A percentile compares a stretch with the other conserved stretches of the same genome.
Evolutionary conservation across 2,329 filamentous ascomycete genomes (phyloP).

Genomic region (Colletotrichum tofieldiae): DNA sequence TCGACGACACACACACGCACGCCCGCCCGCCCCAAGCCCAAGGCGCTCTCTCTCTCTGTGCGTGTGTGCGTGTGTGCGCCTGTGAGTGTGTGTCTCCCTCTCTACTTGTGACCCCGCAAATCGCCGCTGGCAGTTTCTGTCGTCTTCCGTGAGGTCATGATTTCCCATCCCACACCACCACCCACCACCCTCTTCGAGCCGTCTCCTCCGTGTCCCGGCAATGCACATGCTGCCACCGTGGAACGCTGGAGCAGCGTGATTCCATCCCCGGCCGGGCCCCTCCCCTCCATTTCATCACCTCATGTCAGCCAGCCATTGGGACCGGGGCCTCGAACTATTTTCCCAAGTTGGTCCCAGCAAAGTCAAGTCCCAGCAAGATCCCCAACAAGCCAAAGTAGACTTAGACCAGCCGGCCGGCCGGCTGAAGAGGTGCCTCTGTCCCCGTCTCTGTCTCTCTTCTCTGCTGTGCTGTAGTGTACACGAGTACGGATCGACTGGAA

Average conservation of each 20-base stretch:
- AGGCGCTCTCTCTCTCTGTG: not conserved
- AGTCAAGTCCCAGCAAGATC: not conserved
- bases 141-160: slow-evolving; percentile 28
- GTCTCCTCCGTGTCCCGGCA: slow-evolving; percentile 31
- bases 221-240: slow-evolving; percentile 39
- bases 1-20: not conserved
- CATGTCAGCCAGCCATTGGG: slow-evolving; percentile 32
- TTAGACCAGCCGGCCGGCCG: slow-evolving; percentile 10
- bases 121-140: slow-evolving; percentile 12
- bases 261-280: slow-evolving; percentile 16
- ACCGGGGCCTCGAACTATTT: slow-evolving; percentile 2
- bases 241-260: slow-evolving; percentile 39
- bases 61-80: too few species aligned
- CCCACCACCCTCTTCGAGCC: slow-evolving; percentile 7
- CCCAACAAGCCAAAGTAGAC: slow-evolving; percentile 16
- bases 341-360: slow-evolving; percentile 7
- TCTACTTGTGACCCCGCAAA: slow-evolving; percentile 2
- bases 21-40: not conserved
- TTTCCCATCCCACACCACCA: slow-evolving; percentile 33
- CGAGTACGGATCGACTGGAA: slow-evolving; percentile 6
- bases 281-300: slow-evolving; percentile 28
- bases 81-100: not conserved
- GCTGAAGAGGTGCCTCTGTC: not conserved
- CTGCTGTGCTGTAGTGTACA: not conserved
- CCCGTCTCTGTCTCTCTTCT: slow-evolving; percentile 6